Evolutionary conservation across 495 filamentous ascomycete species (phyloP).

Genomic region (Penicillium bialowiezense): DNA sequence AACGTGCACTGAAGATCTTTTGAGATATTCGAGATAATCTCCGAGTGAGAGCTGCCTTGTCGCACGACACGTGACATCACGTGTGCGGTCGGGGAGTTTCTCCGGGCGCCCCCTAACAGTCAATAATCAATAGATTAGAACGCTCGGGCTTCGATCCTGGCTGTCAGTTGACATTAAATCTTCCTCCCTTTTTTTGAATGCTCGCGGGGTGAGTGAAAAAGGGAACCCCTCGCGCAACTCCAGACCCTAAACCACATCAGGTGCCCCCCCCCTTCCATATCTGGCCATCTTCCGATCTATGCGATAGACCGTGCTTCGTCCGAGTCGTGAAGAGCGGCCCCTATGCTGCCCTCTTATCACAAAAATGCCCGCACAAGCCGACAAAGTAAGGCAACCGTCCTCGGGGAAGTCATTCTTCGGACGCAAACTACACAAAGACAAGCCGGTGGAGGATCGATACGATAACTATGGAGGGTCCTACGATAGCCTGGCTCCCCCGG

Average conservation of each 20-base stretch:
- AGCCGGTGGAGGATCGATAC: constrained; percentile 53
- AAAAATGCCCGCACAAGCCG: constrained; percentile 60
- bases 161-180: constrained; percentile 16
- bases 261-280: constrained; percentile 4
- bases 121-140: constrained; percentile 13
- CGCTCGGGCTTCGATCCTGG: constrained; percentile 31
- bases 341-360: constrained; percentile 42
- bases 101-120: constrained; percentile 21
- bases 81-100: constrained; percentile 20
- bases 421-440: constrained; percentile 72
- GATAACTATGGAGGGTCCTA: constrained; percentile 49
- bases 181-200: constrained; percentile 6
- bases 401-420: constrained; percentile 86
- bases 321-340: constrained; percentile 9
- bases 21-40: neutral
- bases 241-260: neutral
- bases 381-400: constrained; percentile 81
- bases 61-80: constrained; percentile 14
- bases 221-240: neutral
- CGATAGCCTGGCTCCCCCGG: constrained; percentile 47
- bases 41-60: constrained; percentile 2
- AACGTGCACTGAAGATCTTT: too few species aligned
- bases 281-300: neutral
- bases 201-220: constrained; percentile 14
- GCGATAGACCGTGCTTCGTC: neutral